A percentile compares a stretch with the other conserved stretches of the same genome.
Evolutionary conservation across 1,284 basidiomycete genomes (phyloP).

Genomic region (Pyrrhoderma lamaoense): DNA sequence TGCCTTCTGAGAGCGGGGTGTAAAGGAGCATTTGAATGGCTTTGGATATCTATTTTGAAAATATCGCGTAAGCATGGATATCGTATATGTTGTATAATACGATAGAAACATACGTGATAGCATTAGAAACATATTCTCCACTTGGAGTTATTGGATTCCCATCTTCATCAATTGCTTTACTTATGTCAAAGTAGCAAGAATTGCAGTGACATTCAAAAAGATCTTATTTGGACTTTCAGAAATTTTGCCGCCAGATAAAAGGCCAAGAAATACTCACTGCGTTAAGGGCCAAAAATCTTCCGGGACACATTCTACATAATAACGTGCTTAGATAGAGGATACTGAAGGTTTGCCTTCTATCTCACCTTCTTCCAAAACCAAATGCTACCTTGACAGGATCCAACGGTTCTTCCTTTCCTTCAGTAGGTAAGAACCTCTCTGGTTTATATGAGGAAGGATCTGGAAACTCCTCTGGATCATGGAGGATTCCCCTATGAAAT

Average conservation of each 20-base stretch:
- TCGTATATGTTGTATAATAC: too few relatives aligned
- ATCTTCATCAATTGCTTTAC: neutral
- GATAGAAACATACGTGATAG: neutral
- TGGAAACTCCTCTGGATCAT: conserved; percentile 12
- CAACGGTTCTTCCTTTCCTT: neutral
- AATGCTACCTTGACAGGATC: neutral
- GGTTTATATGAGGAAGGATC: conserved; percentile 19
- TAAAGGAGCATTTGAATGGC: neutral
- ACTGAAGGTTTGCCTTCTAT: neutral
- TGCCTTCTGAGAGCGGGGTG: too few relatives aligned
- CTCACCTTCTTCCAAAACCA: neutral
- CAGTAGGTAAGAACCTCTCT: conserved; percentile 14
- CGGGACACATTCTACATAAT: neutral
- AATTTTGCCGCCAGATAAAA: too few relatives aligned
- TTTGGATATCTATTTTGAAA: neutral
- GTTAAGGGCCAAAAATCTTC: neutral
- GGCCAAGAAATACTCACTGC: neutral
- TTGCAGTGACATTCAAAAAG: neutral
- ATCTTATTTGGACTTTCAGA: neutral
- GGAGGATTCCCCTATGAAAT: neutral
- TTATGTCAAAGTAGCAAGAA: neutral
- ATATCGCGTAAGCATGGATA: neutral
- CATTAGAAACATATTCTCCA: neutral
- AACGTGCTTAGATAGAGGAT: neutral
- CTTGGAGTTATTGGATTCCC: neutral